phyloP scores from a whole-genome alignment of 2,329 filamentous ascomycete species.

The Hortaea werneckii region DNA sequence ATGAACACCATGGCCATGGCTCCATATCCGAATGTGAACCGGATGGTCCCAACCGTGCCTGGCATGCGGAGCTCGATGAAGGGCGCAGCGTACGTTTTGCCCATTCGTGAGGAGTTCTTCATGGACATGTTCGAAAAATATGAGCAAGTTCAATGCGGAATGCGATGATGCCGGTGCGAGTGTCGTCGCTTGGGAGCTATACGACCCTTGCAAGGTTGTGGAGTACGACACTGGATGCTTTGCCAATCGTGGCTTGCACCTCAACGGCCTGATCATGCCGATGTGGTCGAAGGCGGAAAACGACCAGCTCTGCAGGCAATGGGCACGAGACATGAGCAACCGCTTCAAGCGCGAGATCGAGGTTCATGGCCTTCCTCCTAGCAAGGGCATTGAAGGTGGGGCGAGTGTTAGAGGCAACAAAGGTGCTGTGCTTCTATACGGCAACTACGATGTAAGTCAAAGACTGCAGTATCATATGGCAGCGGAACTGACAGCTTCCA shows the following conservation, averaged over 20 bases:
- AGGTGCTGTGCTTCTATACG: constrained; percentile 19
- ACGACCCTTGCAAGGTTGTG: constrained; percentile 15
- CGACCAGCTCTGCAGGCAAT: constrained; percentile 17
- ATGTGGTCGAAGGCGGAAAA: constrained; percentile 20
- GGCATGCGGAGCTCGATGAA: constrained; percentile 19
- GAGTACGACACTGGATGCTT: constrained; percentile 14
- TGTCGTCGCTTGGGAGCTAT: constrained; percentile 18
- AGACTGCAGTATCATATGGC: neutral
- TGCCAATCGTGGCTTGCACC: constrained; percentile 19
- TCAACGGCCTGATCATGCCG: constrained; percentile 20
- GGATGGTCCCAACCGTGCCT: constrained; percentile 11
- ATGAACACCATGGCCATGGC: constrained; percentile 14
- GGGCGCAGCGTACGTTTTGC: constrained; percentile 16
- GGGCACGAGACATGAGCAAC: constrained; percentile 17
- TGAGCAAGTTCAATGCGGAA: constrained; percentile 10
- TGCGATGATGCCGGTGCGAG: constrained; percentile 11
- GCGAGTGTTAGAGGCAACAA: constrained; percentile 16
- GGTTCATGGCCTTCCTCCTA: constrained; percentile 9
- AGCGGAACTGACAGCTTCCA: constrained; percentile 4
- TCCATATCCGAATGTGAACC: constrained; percentile 10
- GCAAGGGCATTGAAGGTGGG: constrained; percentile 15
- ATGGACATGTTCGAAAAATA: constrained; percentile 10
- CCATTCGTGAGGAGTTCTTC: constrained; percentile 15
- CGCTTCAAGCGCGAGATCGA: constrained; percentile 18
- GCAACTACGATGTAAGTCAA: constrained; percentile 20